Evolutionary conservation across 257 asterid species (phyloP).

Genomic region (Nicotiana paniculata): DNA sequence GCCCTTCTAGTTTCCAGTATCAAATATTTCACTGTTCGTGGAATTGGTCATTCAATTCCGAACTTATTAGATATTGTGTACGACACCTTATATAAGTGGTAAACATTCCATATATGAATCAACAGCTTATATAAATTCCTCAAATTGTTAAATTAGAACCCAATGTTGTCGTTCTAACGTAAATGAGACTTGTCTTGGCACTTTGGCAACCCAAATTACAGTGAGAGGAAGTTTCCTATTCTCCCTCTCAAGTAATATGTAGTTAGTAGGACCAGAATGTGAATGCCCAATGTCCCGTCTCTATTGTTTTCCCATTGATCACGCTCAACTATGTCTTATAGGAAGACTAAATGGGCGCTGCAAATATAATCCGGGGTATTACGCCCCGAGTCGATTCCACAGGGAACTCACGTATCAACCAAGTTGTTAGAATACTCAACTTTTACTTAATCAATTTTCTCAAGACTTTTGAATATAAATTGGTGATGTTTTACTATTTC

Average conservation of each 20-base stretch:
- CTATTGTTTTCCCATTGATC: background rate
- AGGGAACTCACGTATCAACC: too few species aligned
- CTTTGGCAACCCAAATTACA: background rate
- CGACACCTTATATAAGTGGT: background rate
- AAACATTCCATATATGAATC: background rate
- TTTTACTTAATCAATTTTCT: too few species aligned
- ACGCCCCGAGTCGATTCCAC: too few species aligned
- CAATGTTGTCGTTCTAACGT: background rate
- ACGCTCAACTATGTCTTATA: too few species aligned
- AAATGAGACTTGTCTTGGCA: background rate
- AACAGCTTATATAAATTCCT: background rate
- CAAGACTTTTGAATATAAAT: too few species aligned
- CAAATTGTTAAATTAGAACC: background rate
- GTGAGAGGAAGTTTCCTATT: background rate
- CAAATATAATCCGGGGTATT: too few species aligned
- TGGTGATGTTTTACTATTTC: too few species aligned
- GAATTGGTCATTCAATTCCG: background rate
- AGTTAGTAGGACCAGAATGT: background rate
- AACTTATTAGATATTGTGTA: background rate
- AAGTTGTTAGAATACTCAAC: too few species aligned
- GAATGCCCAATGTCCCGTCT: background rate
- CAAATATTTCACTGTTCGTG: background rate
- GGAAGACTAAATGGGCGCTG: too few species aligned
- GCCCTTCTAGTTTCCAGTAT: background rate
- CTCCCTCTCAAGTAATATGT: background rate